Percentiles rank a stretch among this genome's conserved stretches.
Evolutionary conservation across 176 grass and related monocot genomes (phyloP).

Genomic region (Triticum monococcum): DNA sequence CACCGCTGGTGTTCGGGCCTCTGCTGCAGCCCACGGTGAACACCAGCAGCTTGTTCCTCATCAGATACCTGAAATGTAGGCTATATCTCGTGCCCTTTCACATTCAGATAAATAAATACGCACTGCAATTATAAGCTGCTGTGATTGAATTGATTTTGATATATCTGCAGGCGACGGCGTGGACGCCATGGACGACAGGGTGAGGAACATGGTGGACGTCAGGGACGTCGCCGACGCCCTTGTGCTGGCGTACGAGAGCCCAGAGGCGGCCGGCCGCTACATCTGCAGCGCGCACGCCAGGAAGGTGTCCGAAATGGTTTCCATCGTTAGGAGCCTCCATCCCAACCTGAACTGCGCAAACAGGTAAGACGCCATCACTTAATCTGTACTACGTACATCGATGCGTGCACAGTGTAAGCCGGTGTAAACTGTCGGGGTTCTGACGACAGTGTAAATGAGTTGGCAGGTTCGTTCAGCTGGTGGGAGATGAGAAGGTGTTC

Average conservation of each 20-base stretch:
- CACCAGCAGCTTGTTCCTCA: slow-evolving; percentile 45
- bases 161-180: slow-evolving; percentile 22
- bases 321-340: slow-evolving; percentile 33
- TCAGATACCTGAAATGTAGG: slow-evolving; percentile 42
- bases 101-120: neutral
- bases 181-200: slow-evolving; percentile 27
- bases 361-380: slow-evolving; percentile 30
- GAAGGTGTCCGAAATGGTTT: slow-evolving; percentile 37
- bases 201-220: slow-evolving; percentile 58
- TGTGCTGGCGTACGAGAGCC: slow-evolving; percentile 41
- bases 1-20: slow-evolving; percentile 46
- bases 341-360: slow-evolving; percentile 45
- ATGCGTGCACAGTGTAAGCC: neutral
- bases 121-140: neutral
- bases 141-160: neutral
- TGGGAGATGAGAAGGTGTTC: slow-evolving; percentile 9
- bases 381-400: neutral
- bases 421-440: neutral
- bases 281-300: slow-evolving; percentile 37
- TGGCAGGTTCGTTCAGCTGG: slow-evolving; percentile 50
- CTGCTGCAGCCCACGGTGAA: slow-evolving; percentile 64
- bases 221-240: slow-evolving; percentile 61
- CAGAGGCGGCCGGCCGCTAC: slow-evolving; percentile 53
- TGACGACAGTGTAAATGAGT: neutral
- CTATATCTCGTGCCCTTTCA: no score